A percentile compares a stretch with the other conserved stretches of the same genome.
Evolutionary conservation across 2,329 filamentous ascomycete genomes (phyloP).

Genomic region (Davidsoniella neocaledoniae): DNA sequence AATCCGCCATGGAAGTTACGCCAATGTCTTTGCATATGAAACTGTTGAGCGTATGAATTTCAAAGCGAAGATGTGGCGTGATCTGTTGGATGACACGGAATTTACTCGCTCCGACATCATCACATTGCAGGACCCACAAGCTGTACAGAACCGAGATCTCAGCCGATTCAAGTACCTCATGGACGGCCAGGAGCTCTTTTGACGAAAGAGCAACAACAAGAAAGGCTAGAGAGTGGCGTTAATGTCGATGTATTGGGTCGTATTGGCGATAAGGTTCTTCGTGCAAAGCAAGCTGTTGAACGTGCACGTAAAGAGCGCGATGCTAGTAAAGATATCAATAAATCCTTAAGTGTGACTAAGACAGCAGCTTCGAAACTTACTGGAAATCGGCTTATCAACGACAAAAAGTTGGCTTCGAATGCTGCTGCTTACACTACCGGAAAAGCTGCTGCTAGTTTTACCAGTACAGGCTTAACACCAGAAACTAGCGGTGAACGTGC

Average conservation of each 20-base stretch:
- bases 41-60: conserved; percentile 91
- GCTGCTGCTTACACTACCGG: conserved; percentile 84
- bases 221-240: conserved; percentile 49
- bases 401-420: conserved; percentile 56
- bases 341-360: conserved; percentile 23
- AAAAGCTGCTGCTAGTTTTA: conserved; percentile 82
- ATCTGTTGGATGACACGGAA: conserved; percentile 71
- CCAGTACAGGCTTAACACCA: conserved; percentile 81
- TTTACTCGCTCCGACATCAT: conserved; percentile 88
- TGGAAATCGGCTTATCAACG: conserved; percentile 27
- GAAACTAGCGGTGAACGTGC: conserved; percentile 80
- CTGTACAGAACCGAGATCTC: conserved; percentile 64
- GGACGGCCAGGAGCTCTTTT: conserved; percentile 57
- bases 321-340: conserved; percentile 40
- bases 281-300: conserved; percentile 86
- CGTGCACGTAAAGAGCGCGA: conserved; percentile 63
- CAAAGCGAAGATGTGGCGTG: conserved; percentile 90
- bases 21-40: conserved; percentile 93
- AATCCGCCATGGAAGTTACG: conserved; percentile 59
- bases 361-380: background rate
- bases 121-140: conserved; percentile 89
- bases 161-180: conserved; percentile 79
- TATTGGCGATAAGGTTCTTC: conserved; percentile 64
- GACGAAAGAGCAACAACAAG: conserved; percentile 53
- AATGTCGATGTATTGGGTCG: conserved; percentile 69